Conservation (phyloP, 129 eudicot genomes). For the Flaveria bidentis region DNA sequence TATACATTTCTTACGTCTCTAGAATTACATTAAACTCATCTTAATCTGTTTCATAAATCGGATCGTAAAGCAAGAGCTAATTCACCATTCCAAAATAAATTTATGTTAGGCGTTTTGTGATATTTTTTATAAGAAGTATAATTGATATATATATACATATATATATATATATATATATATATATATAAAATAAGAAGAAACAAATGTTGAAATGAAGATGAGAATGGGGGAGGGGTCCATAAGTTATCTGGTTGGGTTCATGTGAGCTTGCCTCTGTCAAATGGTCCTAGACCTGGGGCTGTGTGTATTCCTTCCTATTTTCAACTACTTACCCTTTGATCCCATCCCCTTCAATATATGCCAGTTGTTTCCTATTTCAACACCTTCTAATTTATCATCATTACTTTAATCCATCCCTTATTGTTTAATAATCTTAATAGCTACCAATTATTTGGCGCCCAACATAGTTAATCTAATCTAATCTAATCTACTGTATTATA, state of each 20-base stretch:
- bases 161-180: too few species aligned
- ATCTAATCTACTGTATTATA: constrained; percentile 3
- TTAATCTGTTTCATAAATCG: too few species aligned
- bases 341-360: constrained; percentile 37
- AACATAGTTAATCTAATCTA: constrained; percentile 22
- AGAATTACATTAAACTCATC: too few species aligned
- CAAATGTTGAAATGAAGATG: constrained; percentile 19
- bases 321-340: constrained; percentile 27
- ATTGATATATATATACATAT: too few species aligned
- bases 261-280: constrained; percentile 80
- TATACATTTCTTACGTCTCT: neutral
- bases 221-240: constrained; percentile 54
- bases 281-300: constrained; percentile 55
- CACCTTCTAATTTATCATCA: constrained; percentile 23
- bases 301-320: constrained; percentile 40
- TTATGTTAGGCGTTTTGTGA: too few species aligned
- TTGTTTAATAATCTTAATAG: constrained; percentile 4
- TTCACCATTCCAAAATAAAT: too few species aligned
- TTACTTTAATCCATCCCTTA: neutral
- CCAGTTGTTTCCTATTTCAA: constrained; percentile 45
- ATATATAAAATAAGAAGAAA: neutral
- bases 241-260: constrained; percentile 82
- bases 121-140: too few species aligned
- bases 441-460: constrained; percentile 30
- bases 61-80: too few species aligned